Evolutionary conservation across 2,329 filamentous ascomycete species (phyloP), one percentile per base, ranked within the genome.

Genomic region (Rhytidhysteron rufulum): DNA sequence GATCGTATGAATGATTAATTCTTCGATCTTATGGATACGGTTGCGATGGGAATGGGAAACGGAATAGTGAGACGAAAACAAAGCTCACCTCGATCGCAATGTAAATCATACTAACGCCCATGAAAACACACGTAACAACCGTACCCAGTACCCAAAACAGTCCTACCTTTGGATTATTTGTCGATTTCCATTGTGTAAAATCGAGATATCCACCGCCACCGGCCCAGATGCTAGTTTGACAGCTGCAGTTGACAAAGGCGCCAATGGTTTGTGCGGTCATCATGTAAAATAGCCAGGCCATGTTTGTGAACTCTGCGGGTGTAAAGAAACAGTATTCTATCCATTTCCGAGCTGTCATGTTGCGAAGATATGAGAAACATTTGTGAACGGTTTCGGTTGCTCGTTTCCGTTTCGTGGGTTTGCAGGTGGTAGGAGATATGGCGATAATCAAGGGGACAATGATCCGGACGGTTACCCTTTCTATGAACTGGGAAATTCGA

Each of bases 141-240:
- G 63, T 62, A 1, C 62, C 65, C 3, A 51, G 38, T 0, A 47
- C 47, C 65, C 65, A 68, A 39, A 60, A 65, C 3, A 37, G 45
- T 0, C 42, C 15, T 0, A 65, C 57, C 46, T 54, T 55, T 13
- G 45, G 53, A 22, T 60, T 63, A 5, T 62, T 60, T 2, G 56
- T 57, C 29, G 61, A 54, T 18, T 54, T 51, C 5, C 22, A 27
- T 8, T 56, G 44, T 5, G 32, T 43, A 29, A 63, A 62, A 36
- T 72, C 67, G 22, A 72, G 57, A 38, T 72, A 73, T 10, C 71
- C 69, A n/a, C 66, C 64, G 4, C 42, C 52, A 2, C 51, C 45
- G 1, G 49, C 61, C 64, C 67, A 70, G 4, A 42, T 54, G 16
- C 62, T 65, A 2, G 65, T 60, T 33, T 66, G 58, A 48, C 71